Base-by-base conservation (phyloP, 106 monocot genomes). In the Hemerocallis citrina region DNA sequence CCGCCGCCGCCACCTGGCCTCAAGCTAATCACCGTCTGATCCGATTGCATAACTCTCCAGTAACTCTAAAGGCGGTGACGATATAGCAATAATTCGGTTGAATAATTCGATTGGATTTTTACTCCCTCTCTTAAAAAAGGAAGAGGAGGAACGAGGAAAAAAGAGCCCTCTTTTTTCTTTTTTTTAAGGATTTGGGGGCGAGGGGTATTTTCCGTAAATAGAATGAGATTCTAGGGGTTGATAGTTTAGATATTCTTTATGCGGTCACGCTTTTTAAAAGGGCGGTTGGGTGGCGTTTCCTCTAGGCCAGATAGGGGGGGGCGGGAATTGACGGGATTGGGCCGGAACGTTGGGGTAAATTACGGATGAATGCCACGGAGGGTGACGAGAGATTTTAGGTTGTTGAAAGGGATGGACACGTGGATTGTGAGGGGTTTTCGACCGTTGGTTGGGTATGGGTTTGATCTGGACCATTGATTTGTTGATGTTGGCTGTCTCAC, bases 1-100 rank as follows among this genome's bases (percentile, higher is more conserved):
- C n/a, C n/a, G 7, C 59, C 59, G 44, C 85, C 89, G 36, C 91
- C 91, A 31, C 89, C 89, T 40, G 86, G 86, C 69, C 86, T 82
- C 79, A 86, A 80, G 66, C 79, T 83, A 37, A 86, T 69, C 24
- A 75, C 73, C 66, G 77, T 63, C 77, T 71, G 86, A 80, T 91
- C 91, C 57, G 86, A 66, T 83, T 86, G 86, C 91, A 80, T 86
- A 77, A 65, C 84, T 81, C 78, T 52, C 66, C 39, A 44, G 23
- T 54, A 1, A 12, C 12, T 14, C 31, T 47, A 9, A 12, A 12
- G 37, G 34, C 38, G 52, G 25, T 65, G 65, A 47, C 48, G 42
- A 34, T 62, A 59, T 31, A 41, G 42, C 47, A 17, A 62, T 54
- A 22, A 38, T 43, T 47, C 61, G 52, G 29, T 34, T n/a, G 34